Evolutionary conservation across 345 rosid species (phyloP), one percentile per base, ranked within the genome.

Genomic region (Aegle marmelos): DNA sequence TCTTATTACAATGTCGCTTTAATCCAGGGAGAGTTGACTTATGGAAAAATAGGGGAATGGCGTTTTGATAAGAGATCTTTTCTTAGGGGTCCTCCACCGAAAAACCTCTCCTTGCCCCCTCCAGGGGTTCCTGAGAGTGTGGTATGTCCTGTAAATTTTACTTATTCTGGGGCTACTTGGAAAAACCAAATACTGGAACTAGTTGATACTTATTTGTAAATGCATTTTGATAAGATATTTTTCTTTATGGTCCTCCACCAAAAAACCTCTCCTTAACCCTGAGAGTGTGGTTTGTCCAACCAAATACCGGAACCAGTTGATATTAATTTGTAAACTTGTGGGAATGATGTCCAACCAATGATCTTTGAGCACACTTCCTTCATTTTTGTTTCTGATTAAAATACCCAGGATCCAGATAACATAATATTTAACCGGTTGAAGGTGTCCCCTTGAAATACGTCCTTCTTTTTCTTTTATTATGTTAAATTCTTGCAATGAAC

Each of bases 11-110:
- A 63, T 48, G 64, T 30, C 25, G 22, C 30, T 75, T 61, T 48
- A 7, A 68, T 71, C 56, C 72, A 92, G 96, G 96, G 94, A 74
- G 75, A 88, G 81, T 76, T 90, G 80, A 92, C 90, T 9, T 89
- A 90, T 71, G 97, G 97, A 54, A 86, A 84, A 83, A 87, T 90
- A 39, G 97, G 97, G 78, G 94, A 90, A 75, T 92, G 97, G 97
- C 88, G 88, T 53, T 92, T 92, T 57, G 93, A 92, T 82, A 92
- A 92, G 90, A 88, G 97, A 83, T 85, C 91, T 9, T 84, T 86
- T 86, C 90, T 90, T 21, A 81, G 80, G 9, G 89, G 92, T 68
- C 93, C 94, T 72, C 94, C 90, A 1, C 94, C 97, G 53, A 89
- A 76, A 86, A 92, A 92, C 72, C 88, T 90, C 71, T 69, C 94